phyloP scores from a whole-genome alignment of 257 asterid genomes.

The Ajuga chamaepitys region DNA sequence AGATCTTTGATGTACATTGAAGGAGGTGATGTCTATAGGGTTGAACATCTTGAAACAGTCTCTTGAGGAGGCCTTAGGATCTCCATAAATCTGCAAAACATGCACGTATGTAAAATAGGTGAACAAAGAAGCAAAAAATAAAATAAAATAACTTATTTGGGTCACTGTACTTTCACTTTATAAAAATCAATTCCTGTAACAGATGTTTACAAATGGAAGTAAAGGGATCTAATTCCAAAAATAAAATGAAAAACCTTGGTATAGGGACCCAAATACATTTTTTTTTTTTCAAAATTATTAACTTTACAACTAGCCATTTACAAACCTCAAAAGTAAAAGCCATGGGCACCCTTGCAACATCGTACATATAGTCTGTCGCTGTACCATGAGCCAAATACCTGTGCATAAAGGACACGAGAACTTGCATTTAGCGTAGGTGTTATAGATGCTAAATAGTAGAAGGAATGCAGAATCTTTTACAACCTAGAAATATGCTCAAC shows the following conservation, averaged over 20 bases:
- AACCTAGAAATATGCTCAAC: neutral
- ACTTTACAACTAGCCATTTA: conserved; percentile 1
- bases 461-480: neutral
- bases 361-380: conserved; percentile 95
- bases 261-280: too few relatives aligned
- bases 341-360: conserved; percentile 91
- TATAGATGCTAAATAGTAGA: neutral
- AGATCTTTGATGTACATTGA: conserved; percentile 50
- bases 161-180: too few relatives aligned
- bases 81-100: conserved; percentile 81
- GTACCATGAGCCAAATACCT: conserved; percentile 99
- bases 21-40: conserved; percentile 73
- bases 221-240: too few relatives aligned
- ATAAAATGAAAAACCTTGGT: too few relatives aligned
- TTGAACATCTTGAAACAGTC: conserved; percentile 99
- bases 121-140: conserved; percentile 4
- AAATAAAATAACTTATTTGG: too few relatives aligned
- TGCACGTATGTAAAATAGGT: neutral
- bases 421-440: neutral
- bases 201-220: too few relatives aligned
- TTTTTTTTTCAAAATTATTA: neutral
- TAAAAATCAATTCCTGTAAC: too few relatives aligned
- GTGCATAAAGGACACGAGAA: neutral
- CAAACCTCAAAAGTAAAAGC: conserved; percentile 95
- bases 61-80: conserved; percentile 63